A percentile compares a stretch with the other conserved stretches of the same genome.
These are phyloP conservation scores for Leccinum pellstonianum DNA, from an alignment of 768 basidiomycete genomes.

Conservation along the genomic window DNA sequence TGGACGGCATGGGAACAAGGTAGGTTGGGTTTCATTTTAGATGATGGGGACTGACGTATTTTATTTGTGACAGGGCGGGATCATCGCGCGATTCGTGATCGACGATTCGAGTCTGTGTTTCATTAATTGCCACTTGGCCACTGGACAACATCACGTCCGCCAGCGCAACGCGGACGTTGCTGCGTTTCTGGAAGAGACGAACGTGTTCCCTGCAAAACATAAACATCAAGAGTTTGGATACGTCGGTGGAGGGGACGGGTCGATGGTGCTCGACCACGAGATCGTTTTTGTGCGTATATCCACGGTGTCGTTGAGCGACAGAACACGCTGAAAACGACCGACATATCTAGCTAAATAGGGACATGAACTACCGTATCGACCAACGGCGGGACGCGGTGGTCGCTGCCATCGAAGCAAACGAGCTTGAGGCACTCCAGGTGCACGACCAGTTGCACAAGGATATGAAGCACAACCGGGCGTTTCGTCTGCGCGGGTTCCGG, in stretches of 20 bases:
- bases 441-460: slow-evolving; percentile 93
- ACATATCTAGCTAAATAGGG: slow-evolving; percentile 72
- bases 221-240: slow-evolving; percentile 63
- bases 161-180: slow-evolving; percentile 86
- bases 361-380: slow-evolving; percentile 98
- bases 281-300: slow-evolving; percentile 66
- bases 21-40: slow-evolving; percentile 31
- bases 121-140: slow-evolving; percentile 97
- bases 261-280: slow-evolving; percentile 93
- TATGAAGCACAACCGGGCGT: slow-evolving; percentile 82
- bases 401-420: slow-evolving; percentile 62
- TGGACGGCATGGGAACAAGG: slow-evolving; percentile 95
- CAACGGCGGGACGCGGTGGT: slow-evolving; percentile 83
- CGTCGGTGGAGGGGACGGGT: slow-evolving; percentile 88
- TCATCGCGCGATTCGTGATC: slow-evolving; percentile 84
- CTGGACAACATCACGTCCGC: slow-evolving; percentile 81
- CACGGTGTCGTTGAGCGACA: not conserved
- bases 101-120: slow-evolving; percentile 94
- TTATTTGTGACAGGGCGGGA: slow-evolving; percentile 64
- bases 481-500: slow-evolving; percentile 77
- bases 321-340: not conserved
- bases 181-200: slow-evolving; percentile 80
- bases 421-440: slow-evolving; percentile 57
- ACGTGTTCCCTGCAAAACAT: slow-evolving; percentile 55
- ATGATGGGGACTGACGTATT: not conserved